Percentiles rank a stretch among this genome's conserved stretches.
Conservation (phyloP, 2,329 filamentous ascomycete genomes). For the Mycogone perniciosa region DNA sequence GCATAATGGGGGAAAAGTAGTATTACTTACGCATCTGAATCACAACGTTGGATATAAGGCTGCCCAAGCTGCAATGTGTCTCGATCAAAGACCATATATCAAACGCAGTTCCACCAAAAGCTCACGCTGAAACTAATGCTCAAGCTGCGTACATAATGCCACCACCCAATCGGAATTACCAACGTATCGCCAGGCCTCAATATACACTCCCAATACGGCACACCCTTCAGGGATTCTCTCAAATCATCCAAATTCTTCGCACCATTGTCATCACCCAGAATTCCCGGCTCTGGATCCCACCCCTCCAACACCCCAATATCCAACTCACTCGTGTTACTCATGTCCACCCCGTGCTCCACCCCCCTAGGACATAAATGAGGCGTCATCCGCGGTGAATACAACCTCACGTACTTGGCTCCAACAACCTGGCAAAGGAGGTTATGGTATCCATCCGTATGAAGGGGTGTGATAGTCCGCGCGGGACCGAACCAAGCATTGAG, state of each 20-base stretch:
- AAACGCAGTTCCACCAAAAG: constrained; percentile 79
- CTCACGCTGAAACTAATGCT: constrained; percentile 89
- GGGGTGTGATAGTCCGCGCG: constrained; percentile 76
- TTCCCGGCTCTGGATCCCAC: constrained; percentile 39
- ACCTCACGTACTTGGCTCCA: constrained; percentile 82
- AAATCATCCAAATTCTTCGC: constrained; percentile 31
- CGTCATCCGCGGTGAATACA: constrained; percentile 67
- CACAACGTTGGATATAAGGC: not conserved
- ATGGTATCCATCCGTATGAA: constrained; percentile 92
- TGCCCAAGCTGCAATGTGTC: not conserved
- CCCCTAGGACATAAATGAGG: constrained; percentile 54
- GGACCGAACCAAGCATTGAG: constrained; percentile 95
- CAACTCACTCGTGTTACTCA: constrained; percentile 81
- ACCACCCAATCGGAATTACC: constrained; percentile 92
- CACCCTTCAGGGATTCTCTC: constrained; percentile 45
- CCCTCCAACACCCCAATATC: constrained; percentile 68
- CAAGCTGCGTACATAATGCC: constrained; percentile 89
- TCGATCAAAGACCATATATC: not conserved
- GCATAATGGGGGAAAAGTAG: not conserved
- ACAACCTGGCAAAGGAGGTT: constrained; percentile 88
- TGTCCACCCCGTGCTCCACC: constrained; percentile 67
- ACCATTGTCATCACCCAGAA: constrained; percentile 7
- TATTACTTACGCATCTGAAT: not conserved
- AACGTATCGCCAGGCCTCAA: constrained; percentile 76
- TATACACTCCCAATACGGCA: constrained; percentile 69